A percentile compares a stretch with the other conserved stretches of the same genome.
phyloP scores from a whole-genome alignment of 352 stramenopile species.

The Globisporangium irregulare region DNA sequence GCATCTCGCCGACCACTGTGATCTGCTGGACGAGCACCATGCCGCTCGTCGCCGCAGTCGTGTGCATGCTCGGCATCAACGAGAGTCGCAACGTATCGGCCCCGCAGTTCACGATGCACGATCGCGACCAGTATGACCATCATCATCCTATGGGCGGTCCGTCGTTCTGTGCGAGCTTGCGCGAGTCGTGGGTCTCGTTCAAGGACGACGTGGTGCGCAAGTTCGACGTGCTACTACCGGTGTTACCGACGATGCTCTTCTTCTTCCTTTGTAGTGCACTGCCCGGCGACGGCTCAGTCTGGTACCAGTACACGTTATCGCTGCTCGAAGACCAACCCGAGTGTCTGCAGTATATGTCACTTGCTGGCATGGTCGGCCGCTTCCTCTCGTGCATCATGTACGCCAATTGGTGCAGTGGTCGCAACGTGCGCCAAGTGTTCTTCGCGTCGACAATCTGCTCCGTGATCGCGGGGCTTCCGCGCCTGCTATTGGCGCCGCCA shows the following conservation, averaged over 20 bases:
- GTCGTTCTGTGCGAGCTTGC: slow-evolving; percentile 18
- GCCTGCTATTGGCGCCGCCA: slow-evolving; percentile 60
- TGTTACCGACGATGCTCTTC: slow-evolving; percentile 74
- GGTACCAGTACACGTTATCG: slow-evolving; percentile 82
- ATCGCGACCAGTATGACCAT: background rate
- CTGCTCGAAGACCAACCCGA: slow-evolving; percentile 53
- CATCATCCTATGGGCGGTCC: slow-evolving; percentile 2
- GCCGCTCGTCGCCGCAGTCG: slow-evolving; percentile 42
- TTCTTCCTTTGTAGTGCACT: slow-evolving; percentile 80
- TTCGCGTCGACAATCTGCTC: slow-evolving; percentile 68
- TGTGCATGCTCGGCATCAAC: slow-evolving; percentile 51
- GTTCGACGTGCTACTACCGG: slow-evolving; percentile 41
- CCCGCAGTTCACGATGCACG: background rate
- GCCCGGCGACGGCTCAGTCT: slow-evolving; percentile 57
- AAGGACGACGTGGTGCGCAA: slow-evolving; percentile 45
- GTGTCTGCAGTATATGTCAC: slow-evolving; percentile 70
- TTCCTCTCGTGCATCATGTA: slow-evolving; percentile 79
- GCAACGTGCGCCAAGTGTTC: slow-evolving; percentile 71
- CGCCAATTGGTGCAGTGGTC: slow-evolving; percentile 58
- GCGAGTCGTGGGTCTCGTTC: slow-evolving; percentile 41
- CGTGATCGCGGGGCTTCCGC: slow-evolving; percentile 57
- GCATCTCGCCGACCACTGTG: slow-evolving; percentile 40
- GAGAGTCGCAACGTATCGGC: slow-evolving; percentile 24
- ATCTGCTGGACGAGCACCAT: slow-evolving; percentile 66
- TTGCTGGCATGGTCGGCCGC: slow-evolving; percentile 63